Conservation (phyloP, 768 basidiomycete genomes). For the Termitomyces heimii region DNA sequence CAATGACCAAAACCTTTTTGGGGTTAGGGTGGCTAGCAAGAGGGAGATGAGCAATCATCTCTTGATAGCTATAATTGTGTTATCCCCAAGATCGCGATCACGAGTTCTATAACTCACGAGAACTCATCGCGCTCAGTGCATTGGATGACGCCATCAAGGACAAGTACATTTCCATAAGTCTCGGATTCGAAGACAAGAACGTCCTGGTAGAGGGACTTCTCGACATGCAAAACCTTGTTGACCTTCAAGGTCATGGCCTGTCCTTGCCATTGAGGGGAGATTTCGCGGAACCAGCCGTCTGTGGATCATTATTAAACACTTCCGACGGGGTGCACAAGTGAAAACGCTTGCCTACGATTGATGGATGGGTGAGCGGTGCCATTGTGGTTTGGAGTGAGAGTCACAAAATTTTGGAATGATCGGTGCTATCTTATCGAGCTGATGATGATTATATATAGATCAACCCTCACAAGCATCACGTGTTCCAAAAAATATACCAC, state of each 20-base stretch:
- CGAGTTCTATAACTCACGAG: conserved; percentile 55
- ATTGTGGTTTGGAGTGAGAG: conserved; percentile 21
- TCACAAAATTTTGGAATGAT: conserved; percentile 9
- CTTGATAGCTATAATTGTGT: conserved; percentile 71
- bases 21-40: conserved; percentile 95
- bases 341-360: conserved; percentile 42
- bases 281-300: conserved; percentile 97
- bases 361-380: conserved; percentile 51
- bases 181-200: conserved; percentile 96
- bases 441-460: neutral
- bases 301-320: neutral
- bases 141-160: conserved; percentile 93
- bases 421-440: conserved; percentile 4
- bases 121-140: conserved; percentile 99
- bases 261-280: conserved; percentile 93
- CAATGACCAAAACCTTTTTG: conserved; percentile 92
- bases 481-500: neutral
- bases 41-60: conserved; percentile 99
- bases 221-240: conserved; percentile 90
- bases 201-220: conserved; percentile 92
- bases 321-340: neutral
- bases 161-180: conserved; percentile 95
- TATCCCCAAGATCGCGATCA: neutral
- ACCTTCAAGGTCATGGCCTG: conserved; percentile 98
- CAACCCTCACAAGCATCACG: neutral